phyloP scores from a whole-genome alignment of 495 filamentous ascomycete genomes.

The Thermothielavioides terrestris region DNA sequence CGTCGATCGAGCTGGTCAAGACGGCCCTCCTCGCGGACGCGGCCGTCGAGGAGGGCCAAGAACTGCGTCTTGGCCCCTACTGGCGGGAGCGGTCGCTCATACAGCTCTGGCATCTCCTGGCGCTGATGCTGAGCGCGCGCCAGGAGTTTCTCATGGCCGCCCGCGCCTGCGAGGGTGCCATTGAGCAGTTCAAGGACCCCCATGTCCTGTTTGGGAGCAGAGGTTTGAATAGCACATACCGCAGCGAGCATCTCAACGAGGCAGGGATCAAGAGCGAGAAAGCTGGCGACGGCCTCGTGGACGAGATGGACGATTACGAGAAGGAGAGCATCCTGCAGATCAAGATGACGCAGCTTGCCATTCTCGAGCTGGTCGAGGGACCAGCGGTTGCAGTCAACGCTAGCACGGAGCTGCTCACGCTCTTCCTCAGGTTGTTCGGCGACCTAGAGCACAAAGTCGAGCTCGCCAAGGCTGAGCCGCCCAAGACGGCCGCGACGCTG shows the following conservation, averaged over 20 bases:
- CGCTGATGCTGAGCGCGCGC: slow-evolving; percentile 73
- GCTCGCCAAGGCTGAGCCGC: slow-evolving; percentile 38
- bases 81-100: slow-evolving; percentile 51
- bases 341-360: slow-evolving; percentile 85
- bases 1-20: slow-evolving; percentile 69
- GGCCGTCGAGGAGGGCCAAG: slow-evolving; percentile 24
- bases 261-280: slow-evolving; percentile 30
- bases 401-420: slow-evolving; percentile 69
- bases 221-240: slow-evolving; percentile 35
- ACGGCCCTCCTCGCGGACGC: slow-evolving; percentile 42
- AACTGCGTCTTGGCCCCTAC: slow-evolving; percentile 32
- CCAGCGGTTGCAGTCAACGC: slow-evolving; percentile 74
- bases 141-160: slow-evolving; percentile 75
- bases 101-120: slow-evolving; percentile 77
- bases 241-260: slow-evolving; percentile 49
- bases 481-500: slow-evolving; percentile 63
- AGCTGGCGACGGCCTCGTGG: slow-evolving; percentile 46
- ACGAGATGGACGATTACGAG: slow-evolving; percentile 66
- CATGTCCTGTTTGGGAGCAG: slow-evolving; percentile 47
- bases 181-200: slow-evolving; percentile 70
- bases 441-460: slow-evolving; percentile 34
- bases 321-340: slow-evolving; percentile 77
- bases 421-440: slow-evolving; percentile 73
- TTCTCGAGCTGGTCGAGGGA: slow-evolving; percentile 74
- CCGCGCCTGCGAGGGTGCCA: slow-evolving; percentile 76